Percentiles rank a stretch among this genome's conserved stretches.
Conservation (phyloP, 148 eudicot genomes). For the Rhododendron ovatum region DNA sequence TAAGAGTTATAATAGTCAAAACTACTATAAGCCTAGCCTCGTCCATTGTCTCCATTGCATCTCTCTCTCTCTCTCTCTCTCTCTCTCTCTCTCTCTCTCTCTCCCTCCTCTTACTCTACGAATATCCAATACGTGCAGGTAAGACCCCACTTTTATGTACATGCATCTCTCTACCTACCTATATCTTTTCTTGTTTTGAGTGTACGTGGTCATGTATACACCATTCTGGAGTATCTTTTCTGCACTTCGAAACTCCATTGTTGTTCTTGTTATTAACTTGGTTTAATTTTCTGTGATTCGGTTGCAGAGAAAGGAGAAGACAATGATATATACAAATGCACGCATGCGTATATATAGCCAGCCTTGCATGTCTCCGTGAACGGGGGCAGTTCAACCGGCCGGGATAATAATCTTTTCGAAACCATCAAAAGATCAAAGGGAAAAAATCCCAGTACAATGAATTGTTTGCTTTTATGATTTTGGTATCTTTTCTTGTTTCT, state of each 20-base stretch:
- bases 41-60: background rate
- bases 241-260: background rate
- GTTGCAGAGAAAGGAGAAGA: constrained; percentile 2
- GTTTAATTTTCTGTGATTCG: background rate
- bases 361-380: background rate
- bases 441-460: background rate
- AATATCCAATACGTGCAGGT: background rate
- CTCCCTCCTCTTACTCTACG: background rate
- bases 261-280: background rate
- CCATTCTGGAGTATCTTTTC: background rate
- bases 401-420: background rate
- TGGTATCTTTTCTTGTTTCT: background rate
- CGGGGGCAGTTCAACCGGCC: background rate
- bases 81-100: background rate
- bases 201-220: background rate
- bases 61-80: background rate
- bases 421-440: background rate
- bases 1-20: background rate
- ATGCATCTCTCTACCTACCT: background rate
- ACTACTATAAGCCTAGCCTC: background rate
- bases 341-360: background rate
- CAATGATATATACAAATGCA: background rate
- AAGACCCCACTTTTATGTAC: background rate
- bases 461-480: background rate
- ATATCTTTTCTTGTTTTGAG: background rate